These are phyloP conservation scores for Grifola frondosa DNA, from an alignment of 1,284 basidiomycete genomes.

Conservation along the genomic window DNA sequence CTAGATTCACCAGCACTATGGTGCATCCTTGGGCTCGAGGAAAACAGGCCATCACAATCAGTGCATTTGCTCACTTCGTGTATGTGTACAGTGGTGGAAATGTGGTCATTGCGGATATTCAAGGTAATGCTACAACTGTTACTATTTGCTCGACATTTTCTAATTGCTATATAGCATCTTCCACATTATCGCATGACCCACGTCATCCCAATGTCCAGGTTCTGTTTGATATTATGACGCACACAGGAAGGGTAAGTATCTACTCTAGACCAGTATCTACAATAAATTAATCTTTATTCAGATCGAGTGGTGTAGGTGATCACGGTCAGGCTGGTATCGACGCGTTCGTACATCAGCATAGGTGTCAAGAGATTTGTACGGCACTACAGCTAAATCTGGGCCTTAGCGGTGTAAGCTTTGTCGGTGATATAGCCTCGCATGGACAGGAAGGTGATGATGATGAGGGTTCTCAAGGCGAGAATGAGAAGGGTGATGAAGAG, in stretches of 20 bases:
- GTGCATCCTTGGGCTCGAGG: not conserved
- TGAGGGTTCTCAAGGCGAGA: too few relatives aligned
- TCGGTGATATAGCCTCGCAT: too few relatives aligned
- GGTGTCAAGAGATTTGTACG: not conserved
- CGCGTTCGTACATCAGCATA: conserved; percentile 1
- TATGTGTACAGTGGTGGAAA: not conserved
- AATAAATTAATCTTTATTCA: too few relatives aligned
- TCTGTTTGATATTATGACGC: conserved; percentile 6
- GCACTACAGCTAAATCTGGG: not conserved
- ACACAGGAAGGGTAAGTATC: not conserved
- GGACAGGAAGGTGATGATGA: too few relatives aligned
- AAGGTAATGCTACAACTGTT: too few relatives aligned
- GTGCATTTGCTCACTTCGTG: conserved; percentile 3
- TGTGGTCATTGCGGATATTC: conserved; percentile 5
- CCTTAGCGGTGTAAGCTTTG: too few relatives aligned
- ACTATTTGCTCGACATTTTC: too few relatives aligned
- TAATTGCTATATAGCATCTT: too few relatives aligned
- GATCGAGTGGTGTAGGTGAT: conserved; percentile 5
- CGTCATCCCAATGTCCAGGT: not conserved
- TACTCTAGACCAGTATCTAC: too few relatives aligned
- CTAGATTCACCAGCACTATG: conserved; percentile 1
- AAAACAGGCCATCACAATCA: not conserved
- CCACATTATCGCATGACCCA: too few relatives aligned
- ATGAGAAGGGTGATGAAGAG: too few relatives aligned
- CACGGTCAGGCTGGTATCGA: conserved; percentile 2